Conservation (phyloP, 73 alveolate genomes). For the Blepharisma stoltei region DNA sequence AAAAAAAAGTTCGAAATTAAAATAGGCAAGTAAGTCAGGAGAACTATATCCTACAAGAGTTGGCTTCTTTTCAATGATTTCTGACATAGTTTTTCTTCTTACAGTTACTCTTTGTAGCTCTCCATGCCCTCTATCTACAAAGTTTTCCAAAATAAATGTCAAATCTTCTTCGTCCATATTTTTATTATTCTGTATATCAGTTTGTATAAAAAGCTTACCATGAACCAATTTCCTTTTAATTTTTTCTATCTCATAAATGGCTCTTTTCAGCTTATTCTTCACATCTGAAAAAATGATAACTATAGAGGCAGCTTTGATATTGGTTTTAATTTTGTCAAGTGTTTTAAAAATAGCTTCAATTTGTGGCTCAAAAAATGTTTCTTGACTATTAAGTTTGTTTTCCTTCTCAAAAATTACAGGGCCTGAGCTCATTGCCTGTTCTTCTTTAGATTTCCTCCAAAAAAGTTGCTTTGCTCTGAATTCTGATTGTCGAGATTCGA, state of each 20-base stretch:
- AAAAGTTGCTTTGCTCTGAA: not conserved
- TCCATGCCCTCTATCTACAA: not conserved
- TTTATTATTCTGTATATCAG: not conserved
- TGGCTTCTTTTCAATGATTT: no score
- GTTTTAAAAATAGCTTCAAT: not conserved
- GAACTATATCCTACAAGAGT: no score
- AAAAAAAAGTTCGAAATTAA: no score
- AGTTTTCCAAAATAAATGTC: not conserved
- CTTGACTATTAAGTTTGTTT: not conserved
- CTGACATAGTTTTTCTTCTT: no score
- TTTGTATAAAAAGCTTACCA: not conserved
- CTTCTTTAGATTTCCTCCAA: constrained; percentile 1
- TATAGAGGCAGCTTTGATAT: not conserved
- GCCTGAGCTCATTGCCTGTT: not conserved
- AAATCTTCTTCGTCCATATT: constrained; percentile 20
- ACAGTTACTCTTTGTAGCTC: not conserved
- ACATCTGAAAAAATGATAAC: constrained; percentile 10
- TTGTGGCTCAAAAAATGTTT: not conserved
- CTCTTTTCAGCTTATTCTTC: not conserved
- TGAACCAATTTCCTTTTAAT: not conserved
- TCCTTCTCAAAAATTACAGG: not conserved
- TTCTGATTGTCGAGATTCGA: not conserved
- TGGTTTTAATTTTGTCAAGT: not conserved
- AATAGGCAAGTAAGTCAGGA: no score
- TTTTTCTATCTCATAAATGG: not conserved